Percentiles rank a stretch among this genome's conserved stretches.
phyloP scores from a whole-genome alignment of 2,329 filamentous ascomycete species.

The Clathrospora elynae region DNA sequence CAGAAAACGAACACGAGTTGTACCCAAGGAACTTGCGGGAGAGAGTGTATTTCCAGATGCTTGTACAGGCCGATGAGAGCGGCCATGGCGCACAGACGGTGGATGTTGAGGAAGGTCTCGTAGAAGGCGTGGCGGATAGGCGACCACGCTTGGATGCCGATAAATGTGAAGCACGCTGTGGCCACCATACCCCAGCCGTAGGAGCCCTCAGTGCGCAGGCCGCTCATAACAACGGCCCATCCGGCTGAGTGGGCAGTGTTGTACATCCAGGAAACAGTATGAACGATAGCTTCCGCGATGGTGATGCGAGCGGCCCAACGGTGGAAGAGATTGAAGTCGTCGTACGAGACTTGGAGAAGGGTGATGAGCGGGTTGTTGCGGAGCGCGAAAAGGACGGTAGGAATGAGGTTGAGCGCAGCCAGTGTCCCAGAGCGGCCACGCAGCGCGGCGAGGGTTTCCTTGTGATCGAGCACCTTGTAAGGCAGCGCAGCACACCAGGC shows the following conservation, averaged over 20 bases:
- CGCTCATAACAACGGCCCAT: conserved; percentile 61
- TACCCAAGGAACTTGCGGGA: conserved; percentile 75
- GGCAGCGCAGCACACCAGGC: conserved; percentile 75
- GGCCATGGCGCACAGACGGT: conserved; percentile 75
- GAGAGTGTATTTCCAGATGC: conserved; percentile 71
- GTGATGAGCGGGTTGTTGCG: conserved; percentile 92
- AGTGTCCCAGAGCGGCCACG: conserved; percentile 85
- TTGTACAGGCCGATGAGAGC: conserved; percentile 75
- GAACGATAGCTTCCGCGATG: conserved; percentile 70
- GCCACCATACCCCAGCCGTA: conserved; percentile 68
- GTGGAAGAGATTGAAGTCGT: conserved; percentile 92
- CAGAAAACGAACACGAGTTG: conserved; percentile 77
- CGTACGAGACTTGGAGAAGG: conserved; percentile 85
- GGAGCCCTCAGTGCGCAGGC: conserved; percentile 65
- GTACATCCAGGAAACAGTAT: conserved; percentile 74
- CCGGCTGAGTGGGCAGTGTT: conserved; percentile 67
- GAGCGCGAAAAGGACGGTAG: conserved; percentile 83
- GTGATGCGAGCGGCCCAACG: conserved; percentile 81
- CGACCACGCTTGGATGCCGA: conserved; percentile 74
- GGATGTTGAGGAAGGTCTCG: conserved; percentile 89
- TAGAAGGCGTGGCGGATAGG: conserved; percentile 93
- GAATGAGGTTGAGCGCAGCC: conserved; percentile 87
- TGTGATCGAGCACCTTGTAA: conserved; percentile 56
- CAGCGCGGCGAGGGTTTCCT: conserved; percentile 75
- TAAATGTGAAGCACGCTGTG: conserved; percentile 63